phyloP scores from a whole-genome alignment of 208 protist species.

The Trypanosoma boissoni region DNA sequence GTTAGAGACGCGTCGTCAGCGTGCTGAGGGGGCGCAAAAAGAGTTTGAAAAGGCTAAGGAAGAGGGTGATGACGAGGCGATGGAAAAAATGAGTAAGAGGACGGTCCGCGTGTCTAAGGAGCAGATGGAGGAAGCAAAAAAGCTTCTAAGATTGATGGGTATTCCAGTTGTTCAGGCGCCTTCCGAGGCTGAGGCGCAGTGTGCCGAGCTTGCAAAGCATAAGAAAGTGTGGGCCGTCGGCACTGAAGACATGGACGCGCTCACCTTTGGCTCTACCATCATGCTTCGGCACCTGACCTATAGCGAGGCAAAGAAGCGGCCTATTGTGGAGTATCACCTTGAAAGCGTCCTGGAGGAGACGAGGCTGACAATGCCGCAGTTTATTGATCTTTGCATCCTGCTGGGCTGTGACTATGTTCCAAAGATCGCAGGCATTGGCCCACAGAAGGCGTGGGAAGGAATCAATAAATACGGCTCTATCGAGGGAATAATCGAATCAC shows the following conservation, averaged over 20 bases:
- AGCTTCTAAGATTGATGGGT: constrained; percentile 98
- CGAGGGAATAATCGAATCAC: constrained; percentile 92
- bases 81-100: constrained; percentile 95
- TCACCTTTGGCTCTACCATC: constrained; percentile 97
- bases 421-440: constrained; percentile 98
- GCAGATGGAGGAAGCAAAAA: constrained; percentile 98
- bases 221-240: constrained; percentile 96
- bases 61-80: constrained; percentile 84
- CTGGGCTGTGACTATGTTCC: constrained; percentile 99
- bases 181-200: constrained; percentile 98
- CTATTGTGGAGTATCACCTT: constrained; percentile 95
- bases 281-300: constrained; percentile 97
- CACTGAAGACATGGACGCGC: constrained; percentile 99
- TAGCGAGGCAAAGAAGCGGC: constrained; percentile 94
- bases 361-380: constrained; percentile 92
- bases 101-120: constrained; percentile 93
- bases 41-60: constrained; percentile 90
- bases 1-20: constrained; percentile 91
- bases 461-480: constrained; percentile 96
- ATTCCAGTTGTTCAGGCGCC: constrained; percentile 97
- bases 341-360: constrained; percentile 76
- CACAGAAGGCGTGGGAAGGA: constrained; percentile 92
- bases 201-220: constrained; percentile 94
- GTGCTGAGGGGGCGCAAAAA: constrained; percentile 90
- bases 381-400: constrained; percentile 99